phyloP scores from a whole-genome alignment of 192 early-diverging fungal genomes.

The Obelidium mucronatum region DNA sequence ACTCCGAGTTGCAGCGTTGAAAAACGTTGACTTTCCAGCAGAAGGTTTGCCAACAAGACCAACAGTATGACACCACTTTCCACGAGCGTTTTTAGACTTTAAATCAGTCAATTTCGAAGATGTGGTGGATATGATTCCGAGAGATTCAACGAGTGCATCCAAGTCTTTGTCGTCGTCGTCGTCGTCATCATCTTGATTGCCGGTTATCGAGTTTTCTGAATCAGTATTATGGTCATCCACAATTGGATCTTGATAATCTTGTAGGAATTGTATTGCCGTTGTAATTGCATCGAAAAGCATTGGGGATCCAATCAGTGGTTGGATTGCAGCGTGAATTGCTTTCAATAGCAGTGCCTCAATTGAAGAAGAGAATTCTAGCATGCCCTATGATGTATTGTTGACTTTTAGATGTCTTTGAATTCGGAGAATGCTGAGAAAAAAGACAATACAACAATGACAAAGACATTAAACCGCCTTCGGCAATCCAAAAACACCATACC shows the following conservation, averaged over 20 bases:
- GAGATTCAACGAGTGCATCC: no score
- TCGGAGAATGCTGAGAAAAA: no score
- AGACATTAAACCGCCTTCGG: no score
- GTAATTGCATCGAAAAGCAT: conserved; percentile 37
- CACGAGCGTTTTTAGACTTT: conserved; percentile 37
- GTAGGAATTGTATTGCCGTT: conserved; percentile 14
- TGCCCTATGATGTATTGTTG: no score
- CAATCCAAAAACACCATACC: no score
- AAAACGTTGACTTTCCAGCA: conserved; percentile 42
- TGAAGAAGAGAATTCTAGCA: conserved; percentile 31
- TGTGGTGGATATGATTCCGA: background rate
- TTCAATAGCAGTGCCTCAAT: conserved; percentile 2
- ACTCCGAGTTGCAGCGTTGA: conserved; percentile 38
- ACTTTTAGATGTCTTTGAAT: no score
- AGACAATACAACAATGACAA: no score
- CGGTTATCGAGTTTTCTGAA: no score
- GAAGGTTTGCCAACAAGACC: conserved; percentile 40
- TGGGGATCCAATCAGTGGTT: conserved; percentile 7
- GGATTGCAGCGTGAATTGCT: background rate
- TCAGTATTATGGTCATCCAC: background rate
- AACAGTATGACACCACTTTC: conserved; percentile 37
- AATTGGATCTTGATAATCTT: conserved; percentile 19
- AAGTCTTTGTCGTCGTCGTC: conserved; percentile 4
- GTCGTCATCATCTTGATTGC: background rate
- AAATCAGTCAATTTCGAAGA: background rate